A percentile compares a stretch with the other conserved stretches of the same genome.
Conservation (phyloP, 2,329 filamentous ascomycete species). For the Sporothrix euskadiensis region DNA sequence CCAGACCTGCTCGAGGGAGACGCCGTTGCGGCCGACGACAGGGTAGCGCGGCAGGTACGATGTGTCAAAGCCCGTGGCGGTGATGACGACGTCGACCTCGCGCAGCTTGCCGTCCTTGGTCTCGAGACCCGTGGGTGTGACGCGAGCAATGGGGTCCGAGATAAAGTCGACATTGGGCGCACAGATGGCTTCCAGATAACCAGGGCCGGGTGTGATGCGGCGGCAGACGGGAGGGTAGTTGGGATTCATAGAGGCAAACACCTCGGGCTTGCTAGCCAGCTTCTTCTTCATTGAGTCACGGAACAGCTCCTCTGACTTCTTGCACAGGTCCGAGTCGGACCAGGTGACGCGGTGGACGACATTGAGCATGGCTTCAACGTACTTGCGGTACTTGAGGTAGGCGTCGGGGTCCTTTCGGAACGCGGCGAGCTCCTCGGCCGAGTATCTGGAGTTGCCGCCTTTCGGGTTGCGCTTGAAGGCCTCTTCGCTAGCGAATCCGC, state of each 20-base stretch:
- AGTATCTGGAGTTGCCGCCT: slow-evolving; percentile 24
- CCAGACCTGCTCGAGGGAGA: slow-evolving; percentile 13
- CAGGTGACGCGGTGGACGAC: slow-evolving; percentile 7
- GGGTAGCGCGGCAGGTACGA: slow-evolving; percentile 55
- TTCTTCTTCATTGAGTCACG: slow-evolving; percentile 32
- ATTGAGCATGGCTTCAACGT: slow-evolving; percentile 53
- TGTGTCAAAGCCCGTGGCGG: slow-evolving; percentile 57
- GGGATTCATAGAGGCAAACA: slow-evolving; percentile 47
- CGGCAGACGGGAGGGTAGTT: slow-evolving; percentile 47
- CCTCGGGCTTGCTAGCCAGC: slow-evolving; percentile 37
- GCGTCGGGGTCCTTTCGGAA: slow-evolving; percentile 54
- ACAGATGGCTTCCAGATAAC: slow-evolving; percentile 51
- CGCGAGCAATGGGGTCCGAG: slow-evolving; percentile 45
- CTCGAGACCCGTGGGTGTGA: slow-evolving; percentile 52
- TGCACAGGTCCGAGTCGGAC: slow-evolving; percentile 34
- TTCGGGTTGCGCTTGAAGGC: slow-evolving; percentile 20
- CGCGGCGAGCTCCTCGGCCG: slow-evolving; percentile 48
- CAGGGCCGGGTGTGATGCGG: slow-evolving; percentile 52
- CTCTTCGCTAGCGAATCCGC: slow-evolving; percentile 22
- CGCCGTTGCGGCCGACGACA: slow-evolving; percentile 43
- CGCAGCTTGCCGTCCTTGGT: slow-evolving; percentile 48
- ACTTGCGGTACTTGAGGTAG: slow-evolving; percentile 54
- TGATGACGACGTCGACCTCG: slow-evolving; percentile 57
- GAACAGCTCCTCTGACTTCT: slow-evolving; percentile 23
- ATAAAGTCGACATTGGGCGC: slow-evolving; percentile 51